A percentile compares a stretch with the other conserved stretches of the same genome.
These are phyloP conservation scores for Zymoseptoria crescenta DNA, from an alignment of 2,329 filamentous ascomycete species.

Conservation along the genomic window DNA sequence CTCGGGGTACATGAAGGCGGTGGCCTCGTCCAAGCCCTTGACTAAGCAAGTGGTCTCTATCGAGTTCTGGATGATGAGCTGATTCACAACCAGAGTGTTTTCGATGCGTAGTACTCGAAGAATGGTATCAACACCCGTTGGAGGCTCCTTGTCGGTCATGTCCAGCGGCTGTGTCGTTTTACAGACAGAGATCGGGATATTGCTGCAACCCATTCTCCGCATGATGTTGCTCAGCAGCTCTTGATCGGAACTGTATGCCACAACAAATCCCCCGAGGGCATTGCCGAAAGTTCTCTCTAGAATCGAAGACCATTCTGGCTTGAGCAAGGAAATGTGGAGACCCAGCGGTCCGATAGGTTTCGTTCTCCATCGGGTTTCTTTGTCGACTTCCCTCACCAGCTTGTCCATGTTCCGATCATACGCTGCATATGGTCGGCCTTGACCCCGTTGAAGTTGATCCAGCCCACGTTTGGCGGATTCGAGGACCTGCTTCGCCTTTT, in stretches of 20 bases:
- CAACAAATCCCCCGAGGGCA: conserved; percentile 68
- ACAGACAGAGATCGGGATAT: conserved; percentile 52
- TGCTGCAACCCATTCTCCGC: conserved; percentile 47
- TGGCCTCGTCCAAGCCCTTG: conserved; percentile 57
- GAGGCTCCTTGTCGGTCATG: conserved; percentile 63
- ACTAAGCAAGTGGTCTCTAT: conserved; percentile 84
- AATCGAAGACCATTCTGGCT: conserved; percentile 75
- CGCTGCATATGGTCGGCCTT: conserved; percentile 53
- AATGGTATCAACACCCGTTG: conserved; percentile 64
- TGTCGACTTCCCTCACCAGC: conserved; percentile 60
- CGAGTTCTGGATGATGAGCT: conserved; percentile 70
- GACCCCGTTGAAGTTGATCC: conserved; percentile 47
- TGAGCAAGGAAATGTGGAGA: conserved; percentile 63
- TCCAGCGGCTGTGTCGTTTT: conserved; percentile 46
- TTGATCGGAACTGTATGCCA: conserved; percentile 69
- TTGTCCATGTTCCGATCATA: conserved; percentile 57
- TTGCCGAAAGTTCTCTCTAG: conserved; percentile 70
- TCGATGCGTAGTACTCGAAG: conserved; percentile 73
- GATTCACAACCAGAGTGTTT: conserved; percentile 66
- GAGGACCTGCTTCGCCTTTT: conserved; percentile 18
- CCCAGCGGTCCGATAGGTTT: conserved; percentile 81
- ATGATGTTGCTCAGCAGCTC: conserved; percentile 60
- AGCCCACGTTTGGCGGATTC: conserved; percentile 36
- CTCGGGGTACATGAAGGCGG: conserved; percentile 56
- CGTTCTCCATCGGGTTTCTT: conserved; percentile 59